Conservation (phyloP, 1,139 yeast genomes). For the Lizanozyma gosingica region DNA sequence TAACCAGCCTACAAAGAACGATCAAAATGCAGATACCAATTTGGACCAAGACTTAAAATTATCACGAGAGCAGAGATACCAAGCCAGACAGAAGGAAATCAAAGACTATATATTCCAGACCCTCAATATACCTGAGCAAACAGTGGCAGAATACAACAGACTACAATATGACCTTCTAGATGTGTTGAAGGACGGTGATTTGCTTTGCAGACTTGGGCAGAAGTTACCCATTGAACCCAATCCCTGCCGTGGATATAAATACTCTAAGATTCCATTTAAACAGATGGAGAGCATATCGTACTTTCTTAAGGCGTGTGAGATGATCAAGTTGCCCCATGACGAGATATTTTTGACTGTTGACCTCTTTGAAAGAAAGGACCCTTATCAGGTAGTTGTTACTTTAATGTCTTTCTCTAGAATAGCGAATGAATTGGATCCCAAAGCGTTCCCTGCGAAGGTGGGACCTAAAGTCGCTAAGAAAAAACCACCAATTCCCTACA, state of each 20-base stretch:
- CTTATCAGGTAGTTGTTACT: constrained; percentile 68
- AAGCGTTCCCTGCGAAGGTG: constrained; percentile 5
- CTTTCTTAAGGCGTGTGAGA: constrained; percentile 52
- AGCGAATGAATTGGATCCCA: constrained; percentile 29
- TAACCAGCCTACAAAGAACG: constrained; percentile 6
- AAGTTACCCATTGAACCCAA: constrained; percentile 26
- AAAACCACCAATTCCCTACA: constrained; percentile 30
- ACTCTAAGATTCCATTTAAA: constrained; percentile 64
- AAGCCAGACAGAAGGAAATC: constrained; percentile 36
- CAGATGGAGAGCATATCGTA: constrained; percentile 78
- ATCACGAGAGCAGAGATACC: constrained; percentile 42
- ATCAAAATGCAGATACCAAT: constrained; percentile 33
- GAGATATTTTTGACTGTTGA: constrained; percentile 82
- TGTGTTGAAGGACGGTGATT: constrained; percentile 54
- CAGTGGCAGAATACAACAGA: constrained; percentile 9
- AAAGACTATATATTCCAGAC: constrained; percentile 39
- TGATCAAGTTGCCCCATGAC: constrained; percentile 69
- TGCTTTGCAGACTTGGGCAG: constrained; percentile 45
- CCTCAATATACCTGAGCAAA: constrained; percentile 15
- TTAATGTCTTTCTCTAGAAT: constrained; percentile 62
- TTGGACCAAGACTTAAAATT: constrained; percentile 47
- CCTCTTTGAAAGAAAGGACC: constrained; percentile 64
- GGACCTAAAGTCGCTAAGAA: constrained; percentile 29
- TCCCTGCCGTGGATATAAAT: constrained; percentile 42
- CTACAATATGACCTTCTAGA: constrained; percentile 32